Base-by-base conservation (phyloP, 1,139 yeast genomes). In the Sugiyamaella sp. region DNA sequence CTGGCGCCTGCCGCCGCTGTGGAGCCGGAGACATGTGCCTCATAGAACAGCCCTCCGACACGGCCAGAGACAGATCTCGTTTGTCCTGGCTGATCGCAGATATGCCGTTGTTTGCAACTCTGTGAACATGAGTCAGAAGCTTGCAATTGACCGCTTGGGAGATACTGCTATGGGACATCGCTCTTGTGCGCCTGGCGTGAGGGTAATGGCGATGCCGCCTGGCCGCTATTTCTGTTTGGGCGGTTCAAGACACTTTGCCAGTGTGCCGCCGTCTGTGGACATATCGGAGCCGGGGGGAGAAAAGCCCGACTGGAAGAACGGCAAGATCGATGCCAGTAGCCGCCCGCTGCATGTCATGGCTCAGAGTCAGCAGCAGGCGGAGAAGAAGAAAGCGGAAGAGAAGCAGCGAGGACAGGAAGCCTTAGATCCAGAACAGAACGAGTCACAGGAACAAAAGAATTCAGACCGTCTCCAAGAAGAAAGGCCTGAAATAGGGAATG, bases 221-320 rank as follows among this genome's bases (percentile, higher is more conserved):
- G 5, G 10, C 9, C 29, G 5, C 10, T 5, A 25, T 6, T 25
- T 10, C 5, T 25, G 29, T 25, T 29, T 10, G 35, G 4, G 35
- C 4, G 35, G 4, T 29, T 29, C 14, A 29, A 21, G 33, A 24
- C 25, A 9, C 4, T 40, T 40, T 40, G 32, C 44, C 12, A 27
- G 46, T 17, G 22, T 17, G 4, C 38, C 24, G 17, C 46, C 46
- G 17, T 29, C 46, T 19, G 38, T 29, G n/a, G 46, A 43, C n/a
- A 17, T 29, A 16, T 29, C 46, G 1, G 38, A 29, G 22, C 38
- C 46, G 10, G 38, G 24, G 9, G 44, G 44, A 19, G 25, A 38
- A 20, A 41, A 25, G 17, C 21, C 45, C 5, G 22, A 14, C 21
- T 20, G 42, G 10, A 8, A 37, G 9, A 39, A 39, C 22, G 43